Percentiles rank a stretch among this genome's conserved stretches.
These are phyloP conservation scores for Drechslerella coelobrocha DNA, from an alignment of 2,329 filamentous ascomycete species.

Conservation along the genomic window DNA sequence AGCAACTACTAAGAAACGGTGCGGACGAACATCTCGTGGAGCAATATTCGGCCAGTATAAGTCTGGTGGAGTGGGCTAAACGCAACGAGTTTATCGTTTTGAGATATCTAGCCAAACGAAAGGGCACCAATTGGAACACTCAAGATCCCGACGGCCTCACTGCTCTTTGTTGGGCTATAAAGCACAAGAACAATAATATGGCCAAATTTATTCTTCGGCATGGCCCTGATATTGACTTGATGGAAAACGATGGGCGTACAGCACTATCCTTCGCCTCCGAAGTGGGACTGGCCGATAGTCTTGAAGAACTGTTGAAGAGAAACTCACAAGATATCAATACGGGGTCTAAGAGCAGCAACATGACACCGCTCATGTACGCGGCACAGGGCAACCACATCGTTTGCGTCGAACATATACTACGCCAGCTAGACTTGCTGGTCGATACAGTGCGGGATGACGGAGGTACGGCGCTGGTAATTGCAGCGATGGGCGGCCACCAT, in stretches of 20 bases:
- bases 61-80: slow-evolving; percentile 29
- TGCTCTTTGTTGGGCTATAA: slow-evolving; percentile 24
- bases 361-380: slow-evolving; percentile 33
- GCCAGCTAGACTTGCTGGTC: slow-evolving; percentile 10
- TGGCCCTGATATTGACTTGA: slow-evolving; percentile 6
- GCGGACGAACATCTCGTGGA: slow-evolving; percentile 21
- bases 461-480: slow-evolving; percentile 16
- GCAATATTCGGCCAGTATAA: slow-evolving; percentile 10
- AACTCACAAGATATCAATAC: slow-evolving; percentile 9
- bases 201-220: slow-evolving; percentile 16
- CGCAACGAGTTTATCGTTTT: slow-evolving; percentile 17
- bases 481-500: slow-evolving; percentile 5
- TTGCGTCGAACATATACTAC: slow-evolving; percentile 11
- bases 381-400: slow-evolving; percentile 7
- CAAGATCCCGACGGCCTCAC: slow-evolving; percentile 24
- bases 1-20: slow-evolving; percentile 14
- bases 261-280: slow-evolving; percentile 24
- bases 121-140: slow-evolving; percentile 8
- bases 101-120: slow-evolving; percentile 13
- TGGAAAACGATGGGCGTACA: slow-evolving; percentile 29
- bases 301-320: slow-evolving; percentile 1
- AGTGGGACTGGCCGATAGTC: slow-evolving; percentile 5
- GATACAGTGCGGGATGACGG: slow-evolving; percentile 15
- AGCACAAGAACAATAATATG: slow-evolving; percentile 32
- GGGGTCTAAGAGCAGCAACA: background rate